These are phyloP conservation scores for Salix brachista DNA, from an alignment of 345 rosid genomes.

Conservation along the genomic window DNA sequence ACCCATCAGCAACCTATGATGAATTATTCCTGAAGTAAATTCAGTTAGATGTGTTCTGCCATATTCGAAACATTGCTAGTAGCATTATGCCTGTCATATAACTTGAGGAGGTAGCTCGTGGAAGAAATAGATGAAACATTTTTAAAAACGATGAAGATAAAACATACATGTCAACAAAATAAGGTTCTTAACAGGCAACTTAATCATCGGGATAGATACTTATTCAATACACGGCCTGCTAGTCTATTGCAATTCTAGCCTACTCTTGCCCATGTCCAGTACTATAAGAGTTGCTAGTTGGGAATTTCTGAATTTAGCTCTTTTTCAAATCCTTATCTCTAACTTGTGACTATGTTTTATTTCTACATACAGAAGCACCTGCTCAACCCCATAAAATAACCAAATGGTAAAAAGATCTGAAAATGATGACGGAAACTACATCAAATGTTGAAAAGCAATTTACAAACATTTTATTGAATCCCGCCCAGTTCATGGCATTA, in stretches of 20 bases:
- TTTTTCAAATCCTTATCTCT: not conserved
- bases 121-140: not conserved
- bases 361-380: not conserved
- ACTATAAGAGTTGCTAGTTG: not conserved
- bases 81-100: not conserved
- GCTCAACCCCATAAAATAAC: not conserved
- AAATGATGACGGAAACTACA: not conserved
- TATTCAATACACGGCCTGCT: not conserved
- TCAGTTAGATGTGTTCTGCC: not conserved
- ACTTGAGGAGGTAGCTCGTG: not conserved
- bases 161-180: not conserved
- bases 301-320: not conserved
- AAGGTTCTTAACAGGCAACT: not conserved
- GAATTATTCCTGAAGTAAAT: not conserved
- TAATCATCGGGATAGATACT: not conserved
- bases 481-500: not conserved
- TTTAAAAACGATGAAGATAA: not conserved
- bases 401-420: not conserved
- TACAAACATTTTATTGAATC: not conserved
- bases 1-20: not conserved
- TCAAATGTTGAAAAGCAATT: not conserved
- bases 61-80: not conserved
- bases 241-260: not conserved
- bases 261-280: not conserved
- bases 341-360: not conserved